Evolutionary conservation across 176 grass and related monocot genomes (phyloP).

Genomic region (Urochloa ruziziensis): DNA sequence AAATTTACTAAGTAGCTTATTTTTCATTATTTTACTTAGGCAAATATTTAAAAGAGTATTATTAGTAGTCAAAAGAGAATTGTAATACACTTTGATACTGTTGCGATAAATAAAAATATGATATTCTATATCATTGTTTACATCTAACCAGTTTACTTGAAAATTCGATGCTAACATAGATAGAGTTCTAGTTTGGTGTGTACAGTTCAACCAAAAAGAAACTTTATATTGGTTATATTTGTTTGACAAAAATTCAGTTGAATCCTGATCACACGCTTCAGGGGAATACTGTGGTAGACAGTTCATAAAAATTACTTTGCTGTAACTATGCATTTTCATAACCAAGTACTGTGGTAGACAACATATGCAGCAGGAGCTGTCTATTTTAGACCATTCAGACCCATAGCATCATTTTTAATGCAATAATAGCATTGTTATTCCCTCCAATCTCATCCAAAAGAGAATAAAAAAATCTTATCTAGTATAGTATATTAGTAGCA

Average conservation of each 20-base stretch:
- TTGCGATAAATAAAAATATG: background rate
- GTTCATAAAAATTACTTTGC: no score
- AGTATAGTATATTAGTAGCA: no score
- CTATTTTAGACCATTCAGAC: no score
- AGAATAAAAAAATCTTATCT: no score
- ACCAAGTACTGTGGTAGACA: no score
- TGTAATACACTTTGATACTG: background rate
- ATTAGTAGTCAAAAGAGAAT: background rate
- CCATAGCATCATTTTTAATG: no score
- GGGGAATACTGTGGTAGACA: no score
- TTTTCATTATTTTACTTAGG: background rate
- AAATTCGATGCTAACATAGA: background rate
- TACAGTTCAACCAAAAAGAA: no score
- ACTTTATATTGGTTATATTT: background rate
- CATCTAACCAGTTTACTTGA: background rate
- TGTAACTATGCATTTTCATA: no score
- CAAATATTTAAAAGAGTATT: background rate
- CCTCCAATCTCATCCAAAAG: no score
- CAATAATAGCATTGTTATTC: no score
- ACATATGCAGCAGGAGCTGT: no score
- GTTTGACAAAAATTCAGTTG: background rate
- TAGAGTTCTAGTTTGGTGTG: background rate
- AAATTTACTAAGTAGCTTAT: background rate
- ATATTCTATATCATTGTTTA: background rate
- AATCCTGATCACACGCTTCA: background rate